Base-by-base conservation (phyloP, 2,329 filamentous ascomycete genomes). In the Neurospora crassa region DNA sequence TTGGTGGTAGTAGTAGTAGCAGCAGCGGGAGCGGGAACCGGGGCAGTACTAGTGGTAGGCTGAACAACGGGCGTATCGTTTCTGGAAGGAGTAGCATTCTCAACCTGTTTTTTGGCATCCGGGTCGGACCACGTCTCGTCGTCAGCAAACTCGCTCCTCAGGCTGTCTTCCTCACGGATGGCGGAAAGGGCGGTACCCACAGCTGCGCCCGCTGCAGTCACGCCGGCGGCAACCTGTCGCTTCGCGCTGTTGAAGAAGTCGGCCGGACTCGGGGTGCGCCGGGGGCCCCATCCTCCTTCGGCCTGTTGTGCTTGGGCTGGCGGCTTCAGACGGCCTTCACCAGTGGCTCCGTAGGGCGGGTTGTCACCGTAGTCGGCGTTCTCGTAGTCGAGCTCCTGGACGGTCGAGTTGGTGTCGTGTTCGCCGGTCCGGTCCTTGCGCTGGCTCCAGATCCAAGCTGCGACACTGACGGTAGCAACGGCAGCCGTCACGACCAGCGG, bases 381-480 rank as follows among this genome's bases (percentile, higher is more conserved):
- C 40, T 84, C 81, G 74, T 87, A 87, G 76, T 87, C 85, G 72
- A 85, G 75, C 68, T 84, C 83, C 73, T 85, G 80, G 73, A 84
- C 84, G 70, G 84, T 84, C 76, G 83, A 82, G 70, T 84, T 83
- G 70, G 86, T 84, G 73, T 89, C 86, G 90, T 88, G 70, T 24
- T 76, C 73, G 16, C 74, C 75, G 37, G 12, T 24, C 37, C 16
- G 67, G 75, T 92, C 90, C 78, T 87, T 89, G 77, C 93, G 91
- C 82, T 97, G 94, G 80, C 92, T 96, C 94, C 94, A 97, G 73
- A 94, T 89, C 95, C 95, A 98, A 71, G 93, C 93, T 69, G 91
- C 94, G 68, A 97, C 83, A 42, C 94, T 94, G 70, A 92, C 90
- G 29, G 94, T 93, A 73, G 95, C 95, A 76, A 96, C 89, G 67